Conservation (phyloP, 305 asterid species). For the Vinca major region DNA sequence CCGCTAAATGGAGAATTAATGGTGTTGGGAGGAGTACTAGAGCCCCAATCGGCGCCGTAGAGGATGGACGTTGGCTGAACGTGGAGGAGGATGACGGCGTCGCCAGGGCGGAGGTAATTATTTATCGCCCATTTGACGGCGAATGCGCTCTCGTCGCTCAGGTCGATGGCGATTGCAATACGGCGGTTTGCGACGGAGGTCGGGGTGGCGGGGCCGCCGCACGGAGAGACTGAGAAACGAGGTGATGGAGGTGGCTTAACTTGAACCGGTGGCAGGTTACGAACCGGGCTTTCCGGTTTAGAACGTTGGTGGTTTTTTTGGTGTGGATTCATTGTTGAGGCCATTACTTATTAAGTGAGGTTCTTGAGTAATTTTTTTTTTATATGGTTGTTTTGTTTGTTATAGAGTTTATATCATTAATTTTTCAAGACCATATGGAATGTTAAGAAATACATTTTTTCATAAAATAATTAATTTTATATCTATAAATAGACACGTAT, state of each 20-base stretch:
- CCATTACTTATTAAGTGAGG: not conserved
- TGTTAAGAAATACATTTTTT: too few relatives aligned
- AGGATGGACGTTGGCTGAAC: conserved; percentile 39
- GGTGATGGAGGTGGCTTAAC: conserved; percentile 29
- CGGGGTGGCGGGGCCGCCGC: conserved; percentile 12
- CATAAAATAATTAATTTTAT: too few relatives aligned
- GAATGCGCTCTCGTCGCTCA: conserved; percentile 54
- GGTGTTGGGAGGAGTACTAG: conserved; percentile 19
- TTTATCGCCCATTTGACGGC: conserved; percentile 51
- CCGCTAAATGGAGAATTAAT: conserved; percentile 4
- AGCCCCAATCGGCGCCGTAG: conserved; percentile 58
- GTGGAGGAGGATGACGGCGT: conserved; percentile 48
- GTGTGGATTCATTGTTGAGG: conserved; percentile 10
- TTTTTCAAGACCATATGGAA: not conserved
- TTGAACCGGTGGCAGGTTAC: conserved; percentile 20
- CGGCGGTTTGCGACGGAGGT: conserved; percentile 33
- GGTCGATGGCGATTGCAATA: conserved; percentile 48
- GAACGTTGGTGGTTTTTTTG: conserved; percentile 2
- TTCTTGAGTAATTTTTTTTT: not conserved
- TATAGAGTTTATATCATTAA: not conserved
- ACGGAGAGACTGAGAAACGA: conserved; percentile 20
- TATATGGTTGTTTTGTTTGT: not conserved
- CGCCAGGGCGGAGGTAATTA: conserved; percentile 52
- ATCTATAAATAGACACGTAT: too few relatives aligned
- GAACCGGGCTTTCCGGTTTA: conserved; percentile 9